Evolutionary conservation across 2,329 filamentous ascomycete species (phyloP), one percentile per base, ranked within the genome.

Genomic region (Penicillium sp.): DNA sequence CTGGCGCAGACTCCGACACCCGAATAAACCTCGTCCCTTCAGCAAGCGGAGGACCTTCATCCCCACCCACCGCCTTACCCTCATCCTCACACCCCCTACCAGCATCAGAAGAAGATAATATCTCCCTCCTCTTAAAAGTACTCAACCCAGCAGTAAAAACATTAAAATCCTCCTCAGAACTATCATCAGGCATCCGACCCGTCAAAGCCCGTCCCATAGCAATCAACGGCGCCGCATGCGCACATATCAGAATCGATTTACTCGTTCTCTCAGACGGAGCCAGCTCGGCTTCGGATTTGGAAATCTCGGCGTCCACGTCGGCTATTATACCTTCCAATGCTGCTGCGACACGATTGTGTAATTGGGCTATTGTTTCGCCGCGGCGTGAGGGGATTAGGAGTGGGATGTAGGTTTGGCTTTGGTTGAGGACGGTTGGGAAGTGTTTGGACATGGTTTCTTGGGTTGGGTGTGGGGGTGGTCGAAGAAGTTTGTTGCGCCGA

Each of bases 181-280:
- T 76, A 64, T 86, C 82, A 0, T 82, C 78, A 0, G 91, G 91
- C 78, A 92, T 84, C 16, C 70, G 62, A 0, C 89, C 90, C 2
- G 91, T 96, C 60, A 99, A 74, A 1, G 83, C 84, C 34, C 93
- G 80, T 0, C 92, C 92, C 58, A 93, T 80, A 8, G 88, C 86
- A 65, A 99, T 96, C 62, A 97, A 80, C 10, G 86, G 83, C 3
- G 93, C 93, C 1, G 93, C 93, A 73, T 99, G 93, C 1, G 88
- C 87, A 71, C 89, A 95, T 33, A 99, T 77, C 34, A 96, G 70
- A 19, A 95, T 77, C 0, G 88, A 80, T 52, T 68, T 73, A 49
- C 59, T 67, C 6, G 60, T 80, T 82, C 29, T 77, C 75, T 33
- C 80, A 76, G n/a, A 51, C 7, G 50, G 39, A 9, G 83, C 81